Base-by-base conservation (phyloP, 495 filamentous ascomycete genomes). In the Neurospora cerealis region DNA sequence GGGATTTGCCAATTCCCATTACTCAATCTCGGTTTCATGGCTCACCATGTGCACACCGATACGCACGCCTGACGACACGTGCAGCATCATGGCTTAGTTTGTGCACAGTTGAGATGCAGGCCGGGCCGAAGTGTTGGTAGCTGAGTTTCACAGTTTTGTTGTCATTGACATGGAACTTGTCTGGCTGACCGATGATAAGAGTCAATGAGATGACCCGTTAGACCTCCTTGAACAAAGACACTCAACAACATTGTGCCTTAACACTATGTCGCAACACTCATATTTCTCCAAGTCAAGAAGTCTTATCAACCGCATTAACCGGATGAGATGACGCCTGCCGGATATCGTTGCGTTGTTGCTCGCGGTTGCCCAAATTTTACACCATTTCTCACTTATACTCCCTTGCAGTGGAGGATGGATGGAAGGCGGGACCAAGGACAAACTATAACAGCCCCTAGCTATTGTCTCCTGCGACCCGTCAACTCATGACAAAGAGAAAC, bases 401-500 rank as follows among this genome's bases (percentile, higher is more conserved):
- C n/a, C 69, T 32, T 36, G 42, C 71, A 24, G 62, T 17, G 32
- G 24, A 44, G 15, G 34, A 38, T 28, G 39, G n/a, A 46, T 70
- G n/a, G 36, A 37, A 42, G 32, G 66, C 42, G 24, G 62, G 21
- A 37, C 37, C 72, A 39, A 34, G 4, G 37, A 54, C 44, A 40
- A 24, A 66, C 36, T 28, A 24, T 48, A 28, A 37, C n/a, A 42
- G 21, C 17, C 2, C 69, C 7, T 41, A 13, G 69, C 36, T 70
- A 21, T 39, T 70, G 71, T 73, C 73, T 73, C 32, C 24, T 74
- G 38, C 34, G 38, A 41, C 37, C 17, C 28, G 34, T 40, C 21
- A 19, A 40, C 38, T 15, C 74, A 73, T 81, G 79, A 80, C 79
- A 81, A 81, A 81, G 77, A 78, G 74, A 79, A 80, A 78, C 24